phyloP scores from a whole-genome alignment of 2,329 filamentous ascomycete genomes.

The Fusarium penzigii region DNA sequence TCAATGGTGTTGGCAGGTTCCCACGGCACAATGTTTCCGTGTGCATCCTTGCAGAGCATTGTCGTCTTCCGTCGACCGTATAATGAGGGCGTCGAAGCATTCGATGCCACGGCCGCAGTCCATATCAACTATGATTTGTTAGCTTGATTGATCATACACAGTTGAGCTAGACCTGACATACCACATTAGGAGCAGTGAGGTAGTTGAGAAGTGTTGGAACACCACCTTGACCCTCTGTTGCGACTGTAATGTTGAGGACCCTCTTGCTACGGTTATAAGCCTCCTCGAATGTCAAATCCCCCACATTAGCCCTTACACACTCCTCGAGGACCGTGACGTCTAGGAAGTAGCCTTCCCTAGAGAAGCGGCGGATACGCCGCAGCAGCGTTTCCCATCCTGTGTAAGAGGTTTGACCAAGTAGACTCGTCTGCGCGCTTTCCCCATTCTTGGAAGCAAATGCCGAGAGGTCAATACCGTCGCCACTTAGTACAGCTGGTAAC shows the following conservation, averaged over 20 bases:
- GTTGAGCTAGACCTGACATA: constrained; percentile 50
- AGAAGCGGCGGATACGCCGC: constrained; percentile 68
- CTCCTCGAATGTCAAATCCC: constrained; percentile 90
- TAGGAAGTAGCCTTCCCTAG: constrained; percentile 77
- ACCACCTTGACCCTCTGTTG: constrained; percentile 70
- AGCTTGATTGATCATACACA: constrained; percentile 2
- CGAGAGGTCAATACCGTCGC: constrained; percentile 78
- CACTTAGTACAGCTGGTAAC: constrained; percentile 72
- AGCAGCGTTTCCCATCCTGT: constrained; percentile 59
- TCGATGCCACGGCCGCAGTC: constrained; percentile 77
- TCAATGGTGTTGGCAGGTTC: constrained; percentile 60
- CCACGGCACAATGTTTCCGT: constrained; percentile 75
- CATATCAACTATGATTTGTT: constrained; percentile 64
- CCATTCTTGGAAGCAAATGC: constrained; percentile 61
- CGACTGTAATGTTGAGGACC: constrained; percentile 89
- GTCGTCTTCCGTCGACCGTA: constrained; percentile 64
- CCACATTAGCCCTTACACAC: constrained; percentile 81
- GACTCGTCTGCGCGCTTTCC: constrained; percentile 34
- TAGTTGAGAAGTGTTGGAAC: constrained; percentile 89
- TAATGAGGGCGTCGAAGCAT: constrained; percentile 64
- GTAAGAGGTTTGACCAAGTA: constrained; percentile 39
- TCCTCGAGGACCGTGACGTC: constrained; percentile 81
- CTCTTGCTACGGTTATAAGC: constrained; percentile 84
- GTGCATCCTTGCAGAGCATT: constrained; percentile 76
- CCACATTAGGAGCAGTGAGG: constrained; percentile 88